A percentile compares a stretch with the other conserved stretches of the same genome.
phyloP scores from a whole-genome alignment of 192 early-diverging fungal species.

The Coemansia sp. region DNA sequence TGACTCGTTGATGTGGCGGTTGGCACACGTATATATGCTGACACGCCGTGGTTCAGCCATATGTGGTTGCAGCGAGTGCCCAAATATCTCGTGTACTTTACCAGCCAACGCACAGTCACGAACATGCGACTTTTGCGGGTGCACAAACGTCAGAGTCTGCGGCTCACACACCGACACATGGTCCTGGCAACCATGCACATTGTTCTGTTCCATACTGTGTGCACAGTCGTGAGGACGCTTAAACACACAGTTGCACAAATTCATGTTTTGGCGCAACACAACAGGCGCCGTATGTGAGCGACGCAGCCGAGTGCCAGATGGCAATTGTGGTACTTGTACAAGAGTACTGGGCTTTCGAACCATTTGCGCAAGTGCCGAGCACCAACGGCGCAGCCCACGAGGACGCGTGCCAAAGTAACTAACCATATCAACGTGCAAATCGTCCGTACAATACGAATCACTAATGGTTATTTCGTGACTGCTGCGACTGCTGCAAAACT shows the following conservation, averaged over 20 bases:
- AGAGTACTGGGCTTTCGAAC: not conserved
- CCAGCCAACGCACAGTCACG: not conserved
- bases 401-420: not conserved
- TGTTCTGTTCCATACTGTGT: not conserved
- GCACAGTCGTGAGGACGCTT: not conserved
- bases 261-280: slow-evolving; percentile 15
- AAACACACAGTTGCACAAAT: slow-evolving; percentile 27
- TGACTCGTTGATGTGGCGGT: not conserved
- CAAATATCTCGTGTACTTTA: slow-evolving; percentile 23
- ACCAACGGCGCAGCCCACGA: slow-evolving; percentile 27
- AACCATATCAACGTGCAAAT: slow-evolving; percentile 2
- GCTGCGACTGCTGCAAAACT: slow-evolving; percentile 10
- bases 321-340: not conserved
- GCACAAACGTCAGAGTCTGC: not conserved
- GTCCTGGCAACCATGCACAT: not conserved
- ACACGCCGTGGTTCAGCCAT: slow-evolving; percentile 10
- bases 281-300: slow-evolving; percentile 41
- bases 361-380: slow-evolving; percentile 24
- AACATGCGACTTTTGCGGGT: not conserved
- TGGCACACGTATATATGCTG: slow-evolving; percentile 24
- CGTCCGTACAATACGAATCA: not conserved
- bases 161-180: not conserved
- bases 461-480: not conserved
- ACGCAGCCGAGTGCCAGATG: slow-evolving; percentile 1
- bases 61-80: not conserved